Conservation (phyloP, 2,329 filamentous ascomycete species). For the Sarocladiaceae sp. region DNA sequence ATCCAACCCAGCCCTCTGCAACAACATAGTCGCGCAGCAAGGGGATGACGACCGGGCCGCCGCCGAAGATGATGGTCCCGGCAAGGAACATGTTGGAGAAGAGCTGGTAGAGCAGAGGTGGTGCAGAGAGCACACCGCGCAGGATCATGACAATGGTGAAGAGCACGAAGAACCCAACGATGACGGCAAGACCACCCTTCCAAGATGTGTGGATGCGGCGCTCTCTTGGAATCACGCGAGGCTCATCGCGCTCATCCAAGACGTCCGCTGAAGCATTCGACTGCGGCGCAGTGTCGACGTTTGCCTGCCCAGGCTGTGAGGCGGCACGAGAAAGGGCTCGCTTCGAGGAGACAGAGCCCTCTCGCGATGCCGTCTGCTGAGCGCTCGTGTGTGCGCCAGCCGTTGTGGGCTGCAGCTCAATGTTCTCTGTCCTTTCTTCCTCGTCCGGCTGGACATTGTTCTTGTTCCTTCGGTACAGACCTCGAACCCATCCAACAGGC, state of each 20-base stretch:
- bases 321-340: background rate
- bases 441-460: background rate
- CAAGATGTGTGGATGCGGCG: constrained; percentile 37
- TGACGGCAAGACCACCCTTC: constrained; percentile 37
- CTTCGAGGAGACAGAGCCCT: background rate
- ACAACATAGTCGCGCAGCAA: constrained; percentile 61
- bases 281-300: background rate
- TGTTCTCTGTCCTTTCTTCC: background rate
- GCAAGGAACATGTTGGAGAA: constrained; percentile 73
- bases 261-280: background rate
- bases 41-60: constrained; percentile 62
- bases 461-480: constrained; percentile 9
- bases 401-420: background rate
- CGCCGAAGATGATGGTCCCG: constrained; percentile 64
- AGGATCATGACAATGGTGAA: constrained; percentile 55
- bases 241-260: constrained; percentile 14
- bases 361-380: background rate
- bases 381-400: background rate
- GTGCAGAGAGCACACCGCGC: constrained; percentile 33
- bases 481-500: constrained; percentile 9
- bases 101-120: constrained; percentile 50
- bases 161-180: constrained; percentile 45
- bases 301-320: background rate
- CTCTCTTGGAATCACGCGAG: constrained; percentile 27
- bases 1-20: constrained; percentile 63